A percentile compares a stretch with the other conserved stretches of the same genome.
Evolutionary conservation across 1,284 basidiomycete species (phyloP).

Genomic region (Prillingera fragicola): DNA sequence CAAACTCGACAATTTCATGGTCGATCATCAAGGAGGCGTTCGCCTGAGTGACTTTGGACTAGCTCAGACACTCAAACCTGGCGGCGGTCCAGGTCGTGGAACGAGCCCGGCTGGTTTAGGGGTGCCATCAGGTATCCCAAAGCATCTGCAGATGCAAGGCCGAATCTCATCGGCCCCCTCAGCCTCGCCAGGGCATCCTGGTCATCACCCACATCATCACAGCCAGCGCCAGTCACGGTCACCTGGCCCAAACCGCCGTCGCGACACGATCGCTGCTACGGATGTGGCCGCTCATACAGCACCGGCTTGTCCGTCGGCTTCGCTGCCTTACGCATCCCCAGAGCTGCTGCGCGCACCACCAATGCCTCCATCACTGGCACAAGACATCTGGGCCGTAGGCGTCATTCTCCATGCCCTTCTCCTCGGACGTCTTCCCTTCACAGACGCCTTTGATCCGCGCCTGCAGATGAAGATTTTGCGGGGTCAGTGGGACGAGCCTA

Average conservation of each 20-base stretch:
- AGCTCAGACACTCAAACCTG: conserved; percentile 23
- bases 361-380: conserved; percentile 51
- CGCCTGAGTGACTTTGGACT: conserved; percentile 47
- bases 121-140: no score
- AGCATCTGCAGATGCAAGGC: background rate
- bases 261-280: conserved; percentile 5
- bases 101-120: no score
- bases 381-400: conserved; percentile 90
- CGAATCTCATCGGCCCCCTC: conserved; percentile 1
- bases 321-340: conserved; percentile 82
- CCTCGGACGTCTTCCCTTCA: conserved; percentile 73
- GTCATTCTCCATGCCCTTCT: conserved; percentile 78
- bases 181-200: background rate
- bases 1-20: conserved; percentile 93
- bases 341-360: conserved; percentile 58
- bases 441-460: conserved; percentile 79
- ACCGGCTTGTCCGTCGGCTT: conserved; percentile 65
- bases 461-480: conserved; percentile 84
- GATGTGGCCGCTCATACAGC: conserved; percentile 1
- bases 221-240: background rate
- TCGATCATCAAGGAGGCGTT: conserved; percentile 67
- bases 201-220: no score
- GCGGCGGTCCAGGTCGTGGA: background rate
- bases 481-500: conserved; percentile 56
- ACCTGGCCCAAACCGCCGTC: conserved; percentile 5